Conservation (phyloP, 306 rosid genomes). For the Medicago lupulina region DNA sequence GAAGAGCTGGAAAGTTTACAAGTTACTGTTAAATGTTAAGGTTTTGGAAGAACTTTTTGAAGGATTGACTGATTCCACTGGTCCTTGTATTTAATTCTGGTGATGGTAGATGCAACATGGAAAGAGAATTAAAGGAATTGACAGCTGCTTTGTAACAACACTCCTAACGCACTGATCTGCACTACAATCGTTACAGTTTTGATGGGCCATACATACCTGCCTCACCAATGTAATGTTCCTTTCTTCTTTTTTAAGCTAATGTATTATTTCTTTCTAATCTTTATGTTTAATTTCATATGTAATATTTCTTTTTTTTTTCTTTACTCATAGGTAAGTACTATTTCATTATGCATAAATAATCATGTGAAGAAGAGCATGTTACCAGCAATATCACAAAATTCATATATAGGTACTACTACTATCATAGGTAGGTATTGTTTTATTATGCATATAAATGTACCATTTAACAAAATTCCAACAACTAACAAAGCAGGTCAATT, state of each 20-base stretch:
- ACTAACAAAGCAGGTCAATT: conserved; percentile 18
- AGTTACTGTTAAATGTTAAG: conserved; percentile 9
- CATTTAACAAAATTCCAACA: not conserved
- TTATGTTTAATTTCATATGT: not conserved
- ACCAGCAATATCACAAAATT: not conserved
- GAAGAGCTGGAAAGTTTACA: conserved; percentile 32
- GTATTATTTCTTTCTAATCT: not conserved
- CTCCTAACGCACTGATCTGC: no score
- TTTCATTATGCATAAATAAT: not conserved
- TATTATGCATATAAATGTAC: no score
- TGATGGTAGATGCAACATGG: conserved; percentile 8
- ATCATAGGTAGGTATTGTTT: not conserved
- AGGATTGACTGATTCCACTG: conserved; percentile 24
- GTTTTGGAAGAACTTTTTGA: conserved; percentile 17
- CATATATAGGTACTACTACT: not conserved
- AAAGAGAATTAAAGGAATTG: not conserved
- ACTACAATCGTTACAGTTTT: not conserved
- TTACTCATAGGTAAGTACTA: not conserved
- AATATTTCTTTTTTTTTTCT: no score
- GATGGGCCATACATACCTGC: conserved; percentile 5
- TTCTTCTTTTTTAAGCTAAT: not conserved
- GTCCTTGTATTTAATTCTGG: conserved; percentile 21
- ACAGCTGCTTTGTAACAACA: not conserved
- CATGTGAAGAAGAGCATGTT: not conserved
- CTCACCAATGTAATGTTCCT: not conserved